Evolutionary conservation across 2,329 filamentous ascomycete genomes (phyloP).

Genomic region (Fusarium sp.): DNA sequence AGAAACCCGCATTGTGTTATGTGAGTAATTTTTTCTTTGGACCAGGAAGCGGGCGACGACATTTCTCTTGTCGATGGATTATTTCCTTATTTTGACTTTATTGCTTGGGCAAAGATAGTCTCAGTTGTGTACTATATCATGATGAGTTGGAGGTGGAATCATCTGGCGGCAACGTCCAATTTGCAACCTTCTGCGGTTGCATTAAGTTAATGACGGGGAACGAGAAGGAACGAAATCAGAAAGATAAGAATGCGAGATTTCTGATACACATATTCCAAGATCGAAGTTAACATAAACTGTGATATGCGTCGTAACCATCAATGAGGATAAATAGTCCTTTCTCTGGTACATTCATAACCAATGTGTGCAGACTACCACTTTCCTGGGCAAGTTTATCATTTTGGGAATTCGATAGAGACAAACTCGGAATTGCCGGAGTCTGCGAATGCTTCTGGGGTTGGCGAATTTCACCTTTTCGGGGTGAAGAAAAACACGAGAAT

Average conservation of each 20-base stretch:
- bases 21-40: slow-evolving; percentile 37
- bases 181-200: slow-evolving; percentile 13
- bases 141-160: slow-evolving; percentile 22
- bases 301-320: neutral
- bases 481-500: too few relatives aligned
- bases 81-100: slow-evolving; percentile 26
- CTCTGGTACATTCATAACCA: too few relatives aligned
- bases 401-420: too few relatives aligned
- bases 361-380: neutral
- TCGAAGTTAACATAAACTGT: neutral
- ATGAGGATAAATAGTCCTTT: neutral
- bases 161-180: slow-evolving; percentile 13
- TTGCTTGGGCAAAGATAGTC: slow-evolving; percentile 19
- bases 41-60: slow-evolving; percentile 28
- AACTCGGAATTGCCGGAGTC: too few relatives aligned
- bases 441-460: too few relatives aligned
- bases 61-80: slow-evolving; percentile 27
- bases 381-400: neutral
- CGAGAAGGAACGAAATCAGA: slow-evolving; percentile 24
- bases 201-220: slow-evolving; percentile 39
- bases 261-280: slow-evolving; percentile 1
- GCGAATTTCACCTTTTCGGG: too few relatives aligned
- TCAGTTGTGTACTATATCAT: slow-evolving; percentile 41
- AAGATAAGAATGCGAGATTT: slow-evolving; percentile 32
- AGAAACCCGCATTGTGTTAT: slow-evolving; percentile 41